Base-by-base conservation (phyloP, 148 eudicot species). In the Silene latifolia region DNA sequence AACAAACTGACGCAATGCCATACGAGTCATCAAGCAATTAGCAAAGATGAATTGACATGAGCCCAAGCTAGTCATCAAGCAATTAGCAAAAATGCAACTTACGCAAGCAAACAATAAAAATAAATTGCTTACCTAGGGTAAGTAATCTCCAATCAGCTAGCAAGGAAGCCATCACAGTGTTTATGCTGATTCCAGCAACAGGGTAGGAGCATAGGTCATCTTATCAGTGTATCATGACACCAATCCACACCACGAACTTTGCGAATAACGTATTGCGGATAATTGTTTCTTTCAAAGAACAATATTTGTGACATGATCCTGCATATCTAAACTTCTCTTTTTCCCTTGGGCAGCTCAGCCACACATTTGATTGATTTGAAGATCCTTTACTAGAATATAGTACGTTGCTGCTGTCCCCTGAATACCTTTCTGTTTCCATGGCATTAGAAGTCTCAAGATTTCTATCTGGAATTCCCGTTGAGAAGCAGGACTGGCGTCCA, bases 191-290 rank as follows among this genome's bases (percentile, higher is more conserved):
- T 63, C 60, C 61, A 71, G 66, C 71, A 75, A n/a, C 65, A 59
- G 29, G 18, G 62, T 14, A 44, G 48, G 73, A 68, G 69, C 15
- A 7, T 39, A 39, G 44, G 44, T 39, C 44, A 39, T 39, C 44
- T 4, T 39, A 39, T 39, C 44, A 51, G 56, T 62, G 51, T 53
- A 18, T 32, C 20, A 58, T 7, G 66, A 57, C 7, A 63, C 25
- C 44, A 48, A n/a, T 60, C 11, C 65, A 67, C n/a, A 77, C 35
- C 39, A 67, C 72, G 65, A 85, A 81, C 66, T 87, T 83, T 61
- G 88, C 77, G 76, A 89, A 90, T 67, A 93, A 79, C 51, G 82
- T 61, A 82, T 89, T 77, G 65, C 91, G 89, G 20, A 90, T 53
- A 39, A 39, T 29, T 60, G 9, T 62, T 62, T 24, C 4, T 81